These are phyloP conservation scores for Saururus chinensis DNA, from an alignment of 164 flowering plant genomes.

Conservation along the genomic window DNA sequence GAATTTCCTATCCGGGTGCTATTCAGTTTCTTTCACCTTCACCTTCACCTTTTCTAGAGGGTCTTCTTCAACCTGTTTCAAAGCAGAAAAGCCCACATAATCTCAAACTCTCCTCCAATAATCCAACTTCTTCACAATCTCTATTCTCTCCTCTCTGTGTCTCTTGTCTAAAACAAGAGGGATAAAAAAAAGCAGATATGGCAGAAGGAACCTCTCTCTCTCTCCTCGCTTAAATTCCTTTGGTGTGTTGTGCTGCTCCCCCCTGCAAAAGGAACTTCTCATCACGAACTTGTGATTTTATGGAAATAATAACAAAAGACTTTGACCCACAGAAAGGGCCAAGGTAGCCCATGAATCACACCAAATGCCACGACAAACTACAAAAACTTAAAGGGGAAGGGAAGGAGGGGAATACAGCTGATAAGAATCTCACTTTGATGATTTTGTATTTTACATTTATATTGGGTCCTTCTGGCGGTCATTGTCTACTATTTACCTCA, in stretches of 20 bases:
- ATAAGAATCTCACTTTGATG: neutral
- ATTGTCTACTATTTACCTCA: neutral
- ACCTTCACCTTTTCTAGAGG: neutral
- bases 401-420: neutral
- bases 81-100: neutral
- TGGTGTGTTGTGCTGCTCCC: slow-evolving; percentile 6
- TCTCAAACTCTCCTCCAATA: neutral
- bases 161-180: neutral
- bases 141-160: neutral
- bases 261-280: slow-evolving; percentile 26
- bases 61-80: neutral
- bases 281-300: neutral
- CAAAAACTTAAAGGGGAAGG: no score
- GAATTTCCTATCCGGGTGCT: no score
- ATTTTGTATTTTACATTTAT: neutral
- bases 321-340: neutral
- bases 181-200: neutral
- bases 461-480: no score
- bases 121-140: neutral
- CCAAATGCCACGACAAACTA: no score
- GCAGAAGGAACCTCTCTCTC: neutral
- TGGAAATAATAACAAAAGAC: neutral
- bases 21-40: neutral
- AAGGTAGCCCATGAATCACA: no score
- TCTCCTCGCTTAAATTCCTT: slow-evolving; percentile 18